Evolutionary conservation across 1,284 basidiomycete genomes (phyloP).

Genomic region (Pseudozyma hubeiensis): DNA sequence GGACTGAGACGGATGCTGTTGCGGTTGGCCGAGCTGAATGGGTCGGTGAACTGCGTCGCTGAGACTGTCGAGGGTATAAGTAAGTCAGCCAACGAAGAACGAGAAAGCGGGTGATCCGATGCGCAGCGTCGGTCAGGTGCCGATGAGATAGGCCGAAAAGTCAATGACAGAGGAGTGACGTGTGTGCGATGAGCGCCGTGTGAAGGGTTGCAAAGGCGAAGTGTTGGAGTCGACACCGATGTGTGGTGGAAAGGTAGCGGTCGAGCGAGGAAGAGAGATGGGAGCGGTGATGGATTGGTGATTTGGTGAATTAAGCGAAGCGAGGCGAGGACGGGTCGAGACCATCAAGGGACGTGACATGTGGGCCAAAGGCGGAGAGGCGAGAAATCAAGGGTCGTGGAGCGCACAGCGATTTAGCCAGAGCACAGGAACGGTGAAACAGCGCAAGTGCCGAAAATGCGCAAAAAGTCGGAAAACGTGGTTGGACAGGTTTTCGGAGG

Average conservation of each 20-base stretch:
- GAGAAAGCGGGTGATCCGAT: neutral
- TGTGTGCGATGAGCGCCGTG: no score
- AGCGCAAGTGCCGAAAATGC: neutral
- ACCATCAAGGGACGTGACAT: neutral
- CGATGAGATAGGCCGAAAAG: neutral
- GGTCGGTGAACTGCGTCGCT: constrained; percentile 46
- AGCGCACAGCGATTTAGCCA: neutral
- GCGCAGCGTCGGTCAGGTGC: neutral
- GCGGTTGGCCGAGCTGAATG: constrained; percentile 38
- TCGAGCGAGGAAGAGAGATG: no score
- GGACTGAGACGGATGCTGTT: constrained; percentile 27
- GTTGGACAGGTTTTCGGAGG: neutral
- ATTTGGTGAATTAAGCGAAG: constrained; percentile 1
- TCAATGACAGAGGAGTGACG: no score
- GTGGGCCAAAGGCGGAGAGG: neutral
- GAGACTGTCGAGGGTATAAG: constrained; percentile 18
- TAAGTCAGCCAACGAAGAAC: neutral
- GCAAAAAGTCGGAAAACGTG: constrained; percentile 5
- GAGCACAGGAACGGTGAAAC: neutral
- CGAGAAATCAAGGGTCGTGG: constrained; percentile 5
- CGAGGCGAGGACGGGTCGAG: constrained; percentile 9
- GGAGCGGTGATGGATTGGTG: no score
- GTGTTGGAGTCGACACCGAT: neutral
- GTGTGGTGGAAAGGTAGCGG: constrained; percentile 1
- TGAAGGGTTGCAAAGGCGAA: neutral